These are phyloP conservation scores for Solanum bulbocastanum DNA, from an alignment of 257 asterid species.

Conservation along the genomic window DNA sequence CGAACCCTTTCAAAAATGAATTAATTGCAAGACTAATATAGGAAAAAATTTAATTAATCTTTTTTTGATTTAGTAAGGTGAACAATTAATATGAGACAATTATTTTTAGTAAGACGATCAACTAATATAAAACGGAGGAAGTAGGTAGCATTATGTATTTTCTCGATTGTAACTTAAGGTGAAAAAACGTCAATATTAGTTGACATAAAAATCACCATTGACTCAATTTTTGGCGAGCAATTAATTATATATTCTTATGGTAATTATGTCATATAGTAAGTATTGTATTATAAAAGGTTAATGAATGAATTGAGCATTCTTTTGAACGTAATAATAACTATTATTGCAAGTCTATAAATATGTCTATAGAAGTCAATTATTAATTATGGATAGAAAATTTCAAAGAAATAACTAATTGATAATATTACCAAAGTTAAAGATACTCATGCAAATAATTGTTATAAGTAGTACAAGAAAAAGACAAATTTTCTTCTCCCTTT, in stretches of 20 bases:
- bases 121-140: not conserved
- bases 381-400: no score
- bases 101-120: no score
- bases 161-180: not conserved
- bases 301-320: not conserved
- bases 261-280: not conserved
- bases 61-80: not conserved
- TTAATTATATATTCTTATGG: not conserved
- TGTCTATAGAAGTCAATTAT: not conserved
- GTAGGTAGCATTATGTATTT: not conserved
- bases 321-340: not conserved
- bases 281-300: not conserved
- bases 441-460: not conserved
- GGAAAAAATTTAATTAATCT: no score
- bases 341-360: not conserved
- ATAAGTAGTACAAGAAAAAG: not conserved
- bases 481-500: not conserved
- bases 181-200: not conserved
- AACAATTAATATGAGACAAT: no score
- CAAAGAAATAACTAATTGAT: not conserved
- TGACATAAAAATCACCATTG: not conserved
- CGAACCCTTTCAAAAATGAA: not conserved
- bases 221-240: not conserved
- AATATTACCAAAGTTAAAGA: not conserved
- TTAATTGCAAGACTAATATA: not conserved